Percentiles rank a stretch among this genome's conserved stretches.
Conservation (phyloP, 805 yeast species). For the Hanseniaspora hatyaiensis region DNA sequence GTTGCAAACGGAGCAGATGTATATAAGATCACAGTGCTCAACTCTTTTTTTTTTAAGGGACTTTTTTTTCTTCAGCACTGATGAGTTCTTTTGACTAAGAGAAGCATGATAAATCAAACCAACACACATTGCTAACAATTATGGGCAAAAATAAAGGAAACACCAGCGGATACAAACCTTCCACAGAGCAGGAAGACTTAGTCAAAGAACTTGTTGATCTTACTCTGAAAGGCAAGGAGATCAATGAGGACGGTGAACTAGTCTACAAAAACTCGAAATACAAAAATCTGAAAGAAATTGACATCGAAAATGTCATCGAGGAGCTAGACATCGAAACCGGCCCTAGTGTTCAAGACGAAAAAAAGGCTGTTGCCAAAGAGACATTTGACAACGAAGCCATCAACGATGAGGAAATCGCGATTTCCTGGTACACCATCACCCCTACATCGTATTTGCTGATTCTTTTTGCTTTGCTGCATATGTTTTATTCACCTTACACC, state of each 20-base stretch:
- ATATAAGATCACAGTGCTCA: no score
- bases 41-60: not conserved
- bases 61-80: no score
- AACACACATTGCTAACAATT: not conserved
- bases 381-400: constrained; percentile 14
- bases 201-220: constrained; percentile 12
- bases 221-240: constrained; percentile 6
- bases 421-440: constrained; percentile 7
- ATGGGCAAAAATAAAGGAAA: not conserved
- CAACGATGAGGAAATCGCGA: not conserved
- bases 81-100: no score
- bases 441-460: constrained; percentile 30
- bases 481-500: constrained; percentile 61
- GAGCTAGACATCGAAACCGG: constrained; percentile 18
- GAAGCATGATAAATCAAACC: no score
- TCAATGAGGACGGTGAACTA: constrained; percentile 9
- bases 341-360: constrained; percentile 2
- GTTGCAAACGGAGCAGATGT: no score
- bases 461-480: constrained; percentile 37
- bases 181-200: constrained; percentile 8
- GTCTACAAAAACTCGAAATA: constrained; percentile 10
- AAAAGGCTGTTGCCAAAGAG: not conserved
- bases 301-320: constrained; percentile 21
- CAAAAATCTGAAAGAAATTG: constrained; percentile 18
- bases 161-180: constrained; percentile 4